Evolutionary conservation across 768 basidiomycete species (phyloP).

Genomic region (Mycena metata): DNA sequence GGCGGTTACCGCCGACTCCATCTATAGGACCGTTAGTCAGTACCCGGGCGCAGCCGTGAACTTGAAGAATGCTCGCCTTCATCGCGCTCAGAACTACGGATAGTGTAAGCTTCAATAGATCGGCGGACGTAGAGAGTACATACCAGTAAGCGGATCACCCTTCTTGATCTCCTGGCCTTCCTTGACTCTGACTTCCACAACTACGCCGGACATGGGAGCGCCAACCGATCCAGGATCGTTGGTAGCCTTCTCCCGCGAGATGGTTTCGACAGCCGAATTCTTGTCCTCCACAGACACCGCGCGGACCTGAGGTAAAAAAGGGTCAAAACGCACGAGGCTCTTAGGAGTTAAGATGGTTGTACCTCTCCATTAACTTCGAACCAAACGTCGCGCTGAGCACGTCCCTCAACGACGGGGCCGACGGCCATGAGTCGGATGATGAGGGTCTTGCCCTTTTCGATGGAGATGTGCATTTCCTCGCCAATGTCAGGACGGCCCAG

Average conservation of each 20-base stretch:
- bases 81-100: constrained; percentile 90
- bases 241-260: constrained; percentile 95
- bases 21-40: constrained; percentile 61
- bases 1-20: constrained; percentile 97
- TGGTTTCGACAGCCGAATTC: constrained; percentile 95
- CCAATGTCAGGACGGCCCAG: constrained; percentile 90
- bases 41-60: constrained; percentile 34
- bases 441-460: constrained; percentile 96
- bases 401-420: constrained; percentile 92
- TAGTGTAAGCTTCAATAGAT: constrained; percentile 39
- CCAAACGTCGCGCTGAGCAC: constrained; percentile 96
- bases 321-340: constrained; percentile 29
- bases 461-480: constrained; percentile 97
- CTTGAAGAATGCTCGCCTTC: constrained; percentile 73
- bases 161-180: constrained; percentile 98
- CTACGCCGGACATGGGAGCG: constrained; percentile 97
- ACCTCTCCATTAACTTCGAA: constrained; percentile 98
- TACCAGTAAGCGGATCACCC: constrained; percentile 94
- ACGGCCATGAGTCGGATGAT: constrained; percentile 97
- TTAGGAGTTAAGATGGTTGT: constrained; percentile 38
- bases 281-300: constrained; percentile 97
- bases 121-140: constrained; percentile 50
- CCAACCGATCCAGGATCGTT: constrained; percentile 97
- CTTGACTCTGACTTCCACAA: constrained; percentile 97
- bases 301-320: constrained; percentile 73